These are phyloP conservation scores for Singerocomus inundabilis DNA, from an alignment of 1,284 basidiomycete species.

Conservation along the genomic window DNA sequence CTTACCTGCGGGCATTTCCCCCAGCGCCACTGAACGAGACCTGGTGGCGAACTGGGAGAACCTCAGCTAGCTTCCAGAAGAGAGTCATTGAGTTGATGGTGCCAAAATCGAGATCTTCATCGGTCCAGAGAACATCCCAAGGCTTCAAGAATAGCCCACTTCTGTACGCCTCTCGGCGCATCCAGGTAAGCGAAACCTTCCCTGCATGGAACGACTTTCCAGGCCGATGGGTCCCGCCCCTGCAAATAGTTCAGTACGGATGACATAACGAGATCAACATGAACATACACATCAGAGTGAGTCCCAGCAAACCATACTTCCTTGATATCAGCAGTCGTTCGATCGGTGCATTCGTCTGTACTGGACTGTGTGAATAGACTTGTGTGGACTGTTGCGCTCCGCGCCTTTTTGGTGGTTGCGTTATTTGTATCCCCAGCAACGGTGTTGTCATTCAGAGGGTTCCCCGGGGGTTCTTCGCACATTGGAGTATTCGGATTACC, in stretches of 20 bases:
- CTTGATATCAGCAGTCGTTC: slow-evolving; percentile 25
- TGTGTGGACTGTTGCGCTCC: too few species aligned
- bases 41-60: slow-evolving; percentile 19
- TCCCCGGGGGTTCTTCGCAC: too few species aligned
- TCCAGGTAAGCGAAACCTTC: slow-evolving; percentile 30
- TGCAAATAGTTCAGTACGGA: too few species aligned
- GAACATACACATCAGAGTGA: slow-evolving; percentile 35
- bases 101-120: slow-evolving; percentile 24
- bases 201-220: too few species aligned
- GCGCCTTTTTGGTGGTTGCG: too few species aligned
- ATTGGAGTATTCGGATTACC: too few species aligned
- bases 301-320: slow-evolving; percentile 36
- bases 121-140: slow-evolving; percentile 27
- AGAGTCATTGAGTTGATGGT: slow-evolving; percentile 1
- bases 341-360: too few species aligned
- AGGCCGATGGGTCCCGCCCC: too few species aligned
- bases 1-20: slow-evolving; percentile 6
- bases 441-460: too few species aligned
- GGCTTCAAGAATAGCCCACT: slow-evolving; percentile 24
- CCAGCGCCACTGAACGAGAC: slow-evolving; percentile 11
- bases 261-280: too few species aligned
- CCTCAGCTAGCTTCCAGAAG: slow-evolving; percentile 14
- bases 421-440: too few species aligned
- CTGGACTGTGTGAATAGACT: too few species aligned
- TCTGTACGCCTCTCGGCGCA: slow-evolving; percentile 25